Conservation (phyloP, 2,329 filamentous ascomycete genomes). For the Calonectria hawksworthii region DNA sequence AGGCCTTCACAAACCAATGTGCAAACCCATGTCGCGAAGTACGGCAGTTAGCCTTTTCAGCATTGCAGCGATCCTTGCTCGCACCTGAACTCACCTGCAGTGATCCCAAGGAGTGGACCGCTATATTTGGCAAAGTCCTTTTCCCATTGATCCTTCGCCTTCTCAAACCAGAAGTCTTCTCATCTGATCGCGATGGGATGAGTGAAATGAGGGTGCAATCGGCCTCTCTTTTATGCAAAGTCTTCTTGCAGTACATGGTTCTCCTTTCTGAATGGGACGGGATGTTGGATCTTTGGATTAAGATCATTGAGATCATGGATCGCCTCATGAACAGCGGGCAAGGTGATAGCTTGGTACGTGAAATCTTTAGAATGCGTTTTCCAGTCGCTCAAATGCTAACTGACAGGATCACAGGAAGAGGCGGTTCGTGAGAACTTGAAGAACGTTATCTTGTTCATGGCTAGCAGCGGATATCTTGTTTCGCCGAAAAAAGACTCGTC, state of each 20-base stretch:
- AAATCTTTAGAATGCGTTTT: background rate
- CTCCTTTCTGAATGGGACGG: slow-evolving; percentile 87
- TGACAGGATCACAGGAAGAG: slow-evolving; percentile 76
- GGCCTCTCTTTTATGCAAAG: slow-evolving; percentile 91
- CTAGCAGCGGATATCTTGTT: slow-evolving; percentile 86
- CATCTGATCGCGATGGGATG: slow-evolving; percentile 92
- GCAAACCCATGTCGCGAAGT: slow-evolving; percentile 96
- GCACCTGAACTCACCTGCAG: slow-evolving; percentile 87
- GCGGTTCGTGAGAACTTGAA: slow-evolving; percentile 96
- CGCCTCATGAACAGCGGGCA: slow-evolving; percentile 96
- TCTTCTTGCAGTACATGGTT: slow-evolving; percentile 94
- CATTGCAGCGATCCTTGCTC: slow-evolving; percentile 86
- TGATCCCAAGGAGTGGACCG: slow-evolving; percentile 92
- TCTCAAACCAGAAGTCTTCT: slow-evolving; percentile 94
- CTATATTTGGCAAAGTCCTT: slow-evolving; percentile 93
- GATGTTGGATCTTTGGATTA: slow-evolving; percentile 92
- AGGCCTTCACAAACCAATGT: slow-evolving; percentile 89
- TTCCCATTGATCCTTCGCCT: slow-evolving; percentile 91
- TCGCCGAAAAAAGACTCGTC: slow-evolving; percentile 72
- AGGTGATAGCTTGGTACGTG: slow-evolving; percentile 85
- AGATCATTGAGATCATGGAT: slow-evolving; percentile 95
- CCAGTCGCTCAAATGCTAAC: slow-evolving; percentile 10
- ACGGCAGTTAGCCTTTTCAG: slow-evolving; percentile 87
- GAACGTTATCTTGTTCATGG: slow-evolving; percentile 96
- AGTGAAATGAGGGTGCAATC: slow-evolving; percentile 94